phyloP scores from a whole-genome alignment of 345 rosid genomes.

The Euclidium syriacum region DNA sequence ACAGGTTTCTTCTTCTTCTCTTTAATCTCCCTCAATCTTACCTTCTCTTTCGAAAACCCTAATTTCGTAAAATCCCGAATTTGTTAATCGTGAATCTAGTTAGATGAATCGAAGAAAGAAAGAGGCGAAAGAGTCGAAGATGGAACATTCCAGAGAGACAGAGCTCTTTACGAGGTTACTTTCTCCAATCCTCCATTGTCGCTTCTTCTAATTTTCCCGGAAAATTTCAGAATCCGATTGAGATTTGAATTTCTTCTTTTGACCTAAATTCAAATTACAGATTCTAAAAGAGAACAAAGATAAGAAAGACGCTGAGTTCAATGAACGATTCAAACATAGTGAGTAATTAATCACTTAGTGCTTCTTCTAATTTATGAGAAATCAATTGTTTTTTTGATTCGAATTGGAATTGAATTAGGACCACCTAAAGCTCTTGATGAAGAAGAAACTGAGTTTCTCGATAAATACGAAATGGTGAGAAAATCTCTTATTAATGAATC shows the following conservation, averaged over 20 bases:
- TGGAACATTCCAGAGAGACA: slow-evolving; percentile 92
- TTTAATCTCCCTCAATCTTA: not conserved
- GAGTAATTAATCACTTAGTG: too few species aligned
- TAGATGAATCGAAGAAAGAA: slow-evolving; percentile 73
- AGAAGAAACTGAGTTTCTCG: slow-evolving; percentile 97
- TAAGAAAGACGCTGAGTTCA: slow-evolving; percentile 90
- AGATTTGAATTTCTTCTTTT: not conserved
- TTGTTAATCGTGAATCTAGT: slow-evolving; percentile 38
- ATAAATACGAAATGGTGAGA: slow-evolving; percentile 70
- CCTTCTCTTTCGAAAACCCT: not conserved
- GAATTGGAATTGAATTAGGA: slow-evolving; percentile 38
- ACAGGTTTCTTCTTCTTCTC: slow-evolving; percentile 47
- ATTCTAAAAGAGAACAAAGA: slow-evolving; percentile 94
- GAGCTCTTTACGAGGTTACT: slow-evolving; percentile 75
- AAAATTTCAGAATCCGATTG: not conserved
- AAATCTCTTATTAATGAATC: not conserved
- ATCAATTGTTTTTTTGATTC: slow-evolving; percentile 15
- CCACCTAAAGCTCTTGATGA: slow-evolving; percentile 98
- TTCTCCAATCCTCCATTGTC: not conserved
- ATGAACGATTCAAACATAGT: slow-evolving; percentile 95
- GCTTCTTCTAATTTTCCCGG: not conserved
- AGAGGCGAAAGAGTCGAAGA: slow-evolving; percentile 95
- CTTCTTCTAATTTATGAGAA: too few species aligned
- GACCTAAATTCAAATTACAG: slow-evolving; percentile 33
- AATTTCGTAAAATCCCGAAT: not conserved